Percentiles rank a stretch among this genome's conserved stretches.
These are phyloP conservation scores for Fraxinus dipetala DNA, from an alignment of 305 asterid species.

Conservation along the genomic window DNA sequence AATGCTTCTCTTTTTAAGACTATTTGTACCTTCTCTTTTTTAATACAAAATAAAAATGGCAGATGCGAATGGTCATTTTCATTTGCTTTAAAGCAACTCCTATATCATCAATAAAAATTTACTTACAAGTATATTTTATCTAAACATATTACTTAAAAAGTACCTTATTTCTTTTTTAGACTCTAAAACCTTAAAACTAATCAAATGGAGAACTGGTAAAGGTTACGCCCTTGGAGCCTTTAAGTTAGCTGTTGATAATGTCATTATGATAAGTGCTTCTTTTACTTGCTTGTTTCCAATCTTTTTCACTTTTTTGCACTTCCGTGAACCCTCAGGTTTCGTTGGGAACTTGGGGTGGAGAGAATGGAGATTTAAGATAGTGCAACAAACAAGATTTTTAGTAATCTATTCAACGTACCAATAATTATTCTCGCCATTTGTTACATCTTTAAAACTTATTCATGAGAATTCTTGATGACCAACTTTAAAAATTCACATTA, in stretches of 20 bases:
- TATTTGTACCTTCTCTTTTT: no score
- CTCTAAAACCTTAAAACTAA: neutral
- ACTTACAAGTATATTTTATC: no score
- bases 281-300: neutral
- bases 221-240: neutral
- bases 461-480: neutral
- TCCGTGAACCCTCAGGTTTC: neutral
- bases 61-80: no score
- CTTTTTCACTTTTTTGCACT: neutral
- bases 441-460: neutral
- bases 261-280: neutral
- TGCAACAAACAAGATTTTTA: no score
- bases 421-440: neutral
- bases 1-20: no score
- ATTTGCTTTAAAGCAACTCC: no score
- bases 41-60: no score
- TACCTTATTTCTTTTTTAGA: no score
- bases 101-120: no score
- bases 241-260: neutral
- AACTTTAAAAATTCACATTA: neutral
- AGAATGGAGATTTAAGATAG: neutral
- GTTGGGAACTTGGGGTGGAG: neutral
- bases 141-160: no score
- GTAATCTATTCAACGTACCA: neutral
- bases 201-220: neutral